Percentiles rank a stretch among this genome's conserved stretches.
Evolutionary conservation across 2,329 filamentous ascomycete genomes (phyloP).

Genomic region (Exophiala mesophila): DNA sequence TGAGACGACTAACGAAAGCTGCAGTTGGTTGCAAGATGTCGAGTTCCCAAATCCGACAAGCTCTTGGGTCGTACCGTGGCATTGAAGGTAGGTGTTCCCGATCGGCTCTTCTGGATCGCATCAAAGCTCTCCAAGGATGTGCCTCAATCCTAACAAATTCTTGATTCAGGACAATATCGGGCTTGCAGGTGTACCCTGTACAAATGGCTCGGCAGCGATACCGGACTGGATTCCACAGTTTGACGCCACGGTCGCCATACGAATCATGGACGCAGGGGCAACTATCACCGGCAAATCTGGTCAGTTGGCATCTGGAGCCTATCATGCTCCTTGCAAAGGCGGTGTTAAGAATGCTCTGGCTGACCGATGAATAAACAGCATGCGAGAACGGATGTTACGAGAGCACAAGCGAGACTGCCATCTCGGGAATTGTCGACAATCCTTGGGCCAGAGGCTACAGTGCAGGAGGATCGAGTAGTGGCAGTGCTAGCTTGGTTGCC

Average conservation of each 20-base stretch:
- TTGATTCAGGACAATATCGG: constrained; percentile 49
- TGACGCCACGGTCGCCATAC: constrained; percentile 44
- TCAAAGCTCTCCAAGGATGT: constrained; percentile 32
- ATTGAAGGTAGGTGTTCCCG: too few relatives aligned
- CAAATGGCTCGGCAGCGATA: constrained; percentile 40
- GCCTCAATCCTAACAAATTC: too few relatives aligned
- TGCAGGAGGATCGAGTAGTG: too few relatives aligned
- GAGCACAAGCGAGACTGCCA: constrained; percentile 40
- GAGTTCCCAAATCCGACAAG: too few relatives aligned
- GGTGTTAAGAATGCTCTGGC: neutral
- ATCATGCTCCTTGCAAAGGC: too few relatives aligned
- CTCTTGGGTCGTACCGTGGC: too few relatives aligned
- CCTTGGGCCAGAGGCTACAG: too few relatives aligned
- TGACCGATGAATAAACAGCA: constrained; percentile 31
- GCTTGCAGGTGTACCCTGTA: constrained; percentile 41
- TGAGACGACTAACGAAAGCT: too few relatives aligned
- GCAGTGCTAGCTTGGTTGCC: too few relatives aligned
- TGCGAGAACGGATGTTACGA: constrained; percentile 47
- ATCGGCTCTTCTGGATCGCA: too few relatives aligned
- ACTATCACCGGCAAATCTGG: constrained; percentile 41
- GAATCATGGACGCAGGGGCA: constrained; percentile 41
- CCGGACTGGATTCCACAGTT: constrained; percentile 35
- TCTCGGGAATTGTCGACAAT: constrained; percentile 45
- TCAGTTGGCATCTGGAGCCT: constrained; percentile 45
- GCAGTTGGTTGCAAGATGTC: too few relatives aligned